These are phyloP conservation scores for Beauveria bassiana DNA, from an alignment of 2,329 filamentous ascomycete species.

Conservation along the genomic window DNA sequence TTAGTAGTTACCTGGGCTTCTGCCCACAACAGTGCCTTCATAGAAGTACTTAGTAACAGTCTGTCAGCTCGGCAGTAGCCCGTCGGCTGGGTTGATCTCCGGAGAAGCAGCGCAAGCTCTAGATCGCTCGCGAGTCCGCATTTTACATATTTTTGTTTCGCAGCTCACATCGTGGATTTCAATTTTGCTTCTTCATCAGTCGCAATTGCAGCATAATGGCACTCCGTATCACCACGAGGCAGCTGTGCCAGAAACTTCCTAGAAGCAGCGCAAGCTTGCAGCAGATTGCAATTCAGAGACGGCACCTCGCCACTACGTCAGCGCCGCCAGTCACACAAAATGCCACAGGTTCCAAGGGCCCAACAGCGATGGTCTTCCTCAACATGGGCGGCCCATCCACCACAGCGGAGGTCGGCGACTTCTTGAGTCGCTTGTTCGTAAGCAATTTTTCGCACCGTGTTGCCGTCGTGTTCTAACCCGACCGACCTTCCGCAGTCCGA, in stretches of 20 bases:
- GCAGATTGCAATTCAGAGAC: constrained; percentile 23
- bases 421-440: constrained; percentile 88
- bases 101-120: constrained; percentile 3
- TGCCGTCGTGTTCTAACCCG: constrained; percentile 12
- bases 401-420: constrained; percentile 78
- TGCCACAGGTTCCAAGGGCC: constrained; percentile 62
- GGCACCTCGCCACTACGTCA: constrained; percentile 28
- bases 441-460: constrained; percentile 24
- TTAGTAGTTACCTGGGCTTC: background rate
- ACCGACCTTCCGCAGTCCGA: constrained; percentile 55
- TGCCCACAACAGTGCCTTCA: no score
- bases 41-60: constrained; percentile 4
- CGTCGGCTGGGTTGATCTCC: constrained; percentile 6
- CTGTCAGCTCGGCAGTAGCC: background rate
- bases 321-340: constrained; percentile 76
- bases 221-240: constrained; percentile 30
- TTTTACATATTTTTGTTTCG: background rate
- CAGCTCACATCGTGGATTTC: background rate
- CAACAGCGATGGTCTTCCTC: constrained; percentile 96
- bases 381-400: constrained; percentile 98
- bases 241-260: constrained; percentile 26
- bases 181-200: background rate
- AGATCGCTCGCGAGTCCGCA: background rate
- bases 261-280: constrained; percentile 18
- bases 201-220: constrained; percentile 24